Evolutionary conservation across 257 asterid genomes (phyloP), one percentile per base, ranked within the genome.

Genomic region (Fraxinus pennsylvanica): DNA sequence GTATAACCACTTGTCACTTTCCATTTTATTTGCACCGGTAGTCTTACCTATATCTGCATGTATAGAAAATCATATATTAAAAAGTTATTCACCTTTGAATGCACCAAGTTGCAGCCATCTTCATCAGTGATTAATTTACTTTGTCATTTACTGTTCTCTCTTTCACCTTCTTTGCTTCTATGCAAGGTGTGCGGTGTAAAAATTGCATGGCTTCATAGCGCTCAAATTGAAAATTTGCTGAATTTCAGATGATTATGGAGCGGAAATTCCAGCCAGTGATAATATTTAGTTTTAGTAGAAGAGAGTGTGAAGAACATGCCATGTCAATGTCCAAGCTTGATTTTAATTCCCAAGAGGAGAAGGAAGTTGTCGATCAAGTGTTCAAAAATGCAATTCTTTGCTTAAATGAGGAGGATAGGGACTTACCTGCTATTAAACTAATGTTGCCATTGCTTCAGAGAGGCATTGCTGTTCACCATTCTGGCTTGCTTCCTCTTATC

Each of bases 261-360:
- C 88, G 94, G 79, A 92, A 96, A 74, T 93, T 95, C 82, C 98
- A 95, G 78, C 99, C 99, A 45, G 99, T 95, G 81, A 95, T 95
- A 84, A 92, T 95, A 32, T 95, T 95, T 86, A 93, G 99, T 84
- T 95, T 95, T 82, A 95, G 99, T 83, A 86, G 99, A 90, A 91
- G 98, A 88, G 99, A 95, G 86, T 93, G 98, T 73, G 99, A 95
- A 79, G 98, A 95, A 71, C 98, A 95, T 89, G 99, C 99, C 80
- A 91, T 92, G 98, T 93, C 99, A 21, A 92, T 95, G 99, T 86
- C 94, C 76, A 95, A 93, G 83, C 99, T 95, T 77, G 98, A 95
- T 83, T 93, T 93, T 78, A 95, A 95, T 81, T 85, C 94, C 21
- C 80, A 80, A 68, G 99, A 93, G 85, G 99, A 95, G 86, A 95